Percentiles rank a stretch among this genome's conserved stretches.
phyloP scores from a whole-genome alignment of 352 stramenopile genomes.

The Phytophthora quininea region DNA sequence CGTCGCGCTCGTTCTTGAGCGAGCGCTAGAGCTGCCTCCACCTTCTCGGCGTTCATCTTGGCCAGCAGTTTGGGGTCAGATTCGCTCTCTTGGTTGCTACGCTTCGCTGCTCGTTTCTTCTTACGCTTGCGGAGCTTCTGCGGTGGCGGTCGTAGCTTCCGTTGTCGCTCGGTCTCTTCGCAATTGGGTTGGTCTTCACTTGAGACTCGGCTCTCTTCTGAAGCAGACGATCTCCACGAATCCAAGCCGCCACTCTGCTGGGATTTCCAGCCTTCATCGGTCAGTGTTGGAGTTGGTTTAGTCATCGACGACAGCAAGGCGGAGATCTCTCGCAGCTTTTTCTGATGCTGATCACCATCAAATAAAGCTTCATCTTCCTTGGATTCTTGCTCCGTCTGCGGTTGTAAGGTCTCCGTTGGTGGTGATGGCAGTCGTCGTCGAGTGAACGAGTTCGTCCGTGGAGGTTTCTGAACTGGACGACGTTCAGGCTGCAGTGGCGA shows the following conservation, averaged over 20 bases:
- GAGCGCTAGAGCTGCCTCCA: constrained; percentile 37
- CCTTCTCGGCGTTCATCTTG: constrained; percentile 38
- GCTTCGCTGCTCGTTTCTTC: constrained; percentile 21
- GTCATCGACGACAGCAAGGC: constrained; percentile 1
- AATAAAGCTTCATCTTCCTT: constrained; percentile 3
- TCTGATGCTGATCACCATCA: constrained; percentile 7
- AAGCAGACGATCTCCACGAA: constrained; percentile 19
- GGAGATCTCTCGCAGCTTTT: not conserved
- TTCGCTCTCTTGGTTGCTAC: constrained; percentile 28
- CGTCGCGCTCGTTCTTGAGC: constrained; percentile 45
- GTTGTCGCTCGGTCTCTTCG: constrained; percentile 4
- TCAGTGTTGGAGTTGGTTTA: not conserved
- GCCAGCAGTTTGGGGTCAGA: constrained; percentile 18
- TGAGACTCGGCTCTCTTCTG: constrained; percentile 3
- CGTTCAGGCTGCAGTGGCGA: constrained; percentile 3
- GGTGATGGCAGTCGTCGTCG: constrained; percentile 24
- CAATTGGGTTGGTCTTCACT: constrained; percentile 8
- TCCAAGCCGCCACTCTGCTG: constrained; percentile 9
- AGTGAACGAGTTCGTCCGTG: constrained; percentile 24
- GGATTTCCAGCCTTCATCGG: constrained; percentile 9
- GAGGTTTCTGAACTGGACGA: not conserved
- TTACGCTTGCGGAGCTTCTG: constrained; percentile 35
- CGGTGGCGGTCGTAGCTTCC: constrained; percentile 28
- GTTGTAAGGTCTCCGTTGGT: constrained; percentile 2
- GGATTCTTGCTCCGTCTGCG: not conserved